phyloP scores from a whole-genome alignment of 306 rosid species.

The Trifolium subterraneum region DNA sequence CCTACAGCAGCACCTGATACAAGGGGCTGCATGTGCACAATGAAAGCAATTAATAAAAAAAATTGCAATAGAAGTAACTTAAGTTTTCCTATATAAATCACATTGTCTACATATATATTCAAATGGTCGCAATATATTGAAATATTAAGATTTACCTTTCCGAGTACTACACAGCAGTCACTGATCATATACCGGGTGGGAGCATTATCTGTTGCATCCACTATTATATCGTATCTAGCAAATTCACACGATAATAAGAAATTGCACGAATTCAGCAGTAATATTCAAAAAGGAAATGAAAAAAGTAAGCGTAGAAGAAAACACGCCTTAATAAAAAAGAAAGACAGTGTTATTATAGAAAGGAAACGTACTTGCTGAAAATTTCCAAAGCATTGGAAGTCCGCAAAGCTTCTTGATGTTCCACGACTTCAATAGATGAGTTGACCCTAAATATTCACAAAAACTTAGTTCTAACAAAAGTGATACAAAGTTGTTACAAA shows the following conservation, averaged over 20 bases:
- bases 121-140: constrained; percentile 15
- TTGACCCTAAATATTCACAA: constrained; percentile 63
- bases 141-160: constrained; percentile 69
- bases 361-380: constrained; percentile 74
- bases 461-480: constrained; percentile 37
- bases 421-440: constrained; percentile 80
- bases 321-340: constrained; percentile 9
- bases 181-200: constrained; percentile 95
- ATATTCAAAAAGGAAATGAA: neutral
- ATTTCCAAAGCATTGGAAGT: constrained; percentile 87
- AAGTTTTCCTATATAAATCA: constrained; percentile 22
- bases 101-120: constrained; percentile 9
- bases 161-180: constrained; percentile 95
- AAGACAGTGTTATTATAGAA: constrained; percentile 21
- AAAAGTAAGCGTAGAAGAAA: constrained; percentile 7
- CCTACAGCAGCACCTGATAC: constrained; percentile 99
- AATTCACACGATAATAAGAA: constrained; percentile 15
- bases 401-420: constrained; percentile 81
- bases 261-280: neutral
- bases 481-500: constrained; percentile 36
- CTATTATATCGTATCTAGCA: constrained; percentile 77
- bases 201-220: constrained; percentile 98
- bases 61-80: neutral
- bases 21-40: constrained; percentile 79
- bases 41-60: constrained; percentile 37